Percentiles rank a stretch among this genome's conserved stretches.
These are phyloP conservation scores for Pyronema omphalodes DNA, from an alignment of 495 filamentous ascomycete genomes.

Conservation along the genomic window DNA sequence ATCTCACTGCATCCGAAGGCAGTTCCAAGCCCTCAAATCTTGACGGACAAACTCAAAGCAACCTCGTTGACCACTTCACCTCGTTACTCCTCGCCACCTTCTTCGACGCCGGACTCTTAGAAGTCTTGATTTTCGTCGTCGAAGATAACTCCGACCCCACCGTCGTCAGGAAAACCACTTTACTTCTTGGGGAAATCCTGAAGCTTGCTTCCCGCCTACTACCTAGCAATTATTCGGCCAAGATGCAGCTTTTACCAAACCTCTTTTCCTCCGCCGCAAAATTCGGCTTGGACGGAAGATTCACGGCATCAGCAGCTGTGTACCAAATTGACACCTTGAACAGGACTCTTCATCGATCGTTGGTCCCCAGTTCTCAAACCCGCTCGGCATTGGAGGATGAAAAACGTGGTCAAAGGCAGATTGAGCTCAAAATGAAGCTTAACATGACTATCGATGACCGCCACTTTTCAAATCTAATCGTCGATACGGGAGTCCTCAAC, in stretches of 20 bases:
- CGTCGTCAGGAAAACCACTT: slow-evolving; percentile 69
- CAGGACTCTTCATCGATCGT: slow-evolving; percentile 72
- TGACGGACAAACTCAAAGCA: slow-evolving; percentile 52
- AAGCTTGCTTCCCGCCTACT: slow-evolving; percentile 74
- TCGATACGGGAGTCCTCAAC: slow-evolving; percentile 56
- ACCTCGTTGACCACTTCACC: slow-evolving; percentile 82
- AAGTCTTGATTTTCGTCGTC: slow-evolving; percentile 43
- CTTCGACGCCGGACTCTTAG: slow-evolving; percentile 61
- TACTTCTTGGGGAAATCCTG: slow-evolving; percentile 76
- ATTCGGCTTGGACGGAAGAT: slow-evolving; percentile 51
- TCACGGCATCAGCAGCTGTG: slow-evolving; percentile 64
- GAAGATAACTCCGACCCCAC: slow-evolving; percentile 55
- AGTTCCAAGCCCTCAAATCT: slow-evolving; percentile 25
- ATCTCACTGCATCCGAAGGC: slow-evolving; percentile 47
- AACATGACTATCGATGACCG: slow-evolving; percentile 68
- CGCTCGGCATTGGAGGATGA: slow-evolving; percentile 28
- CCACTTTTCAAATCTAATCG: slow-evolving; percentile 62
- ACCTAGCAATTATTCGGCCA: slow-evolving; percentile 55
- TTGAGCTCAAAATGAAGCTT: slow-evolving; percentile 53
- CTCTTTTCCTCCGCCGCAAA: slow-evolving; percentile 57
- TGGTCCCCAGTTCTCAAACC: slow-evolving; percentile 15
- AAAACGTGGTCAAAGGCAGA: slow-evolving; percentile 25
- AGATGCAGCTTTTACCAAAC: slow-evolving; percentile 68
- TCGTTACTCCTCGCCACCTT: slow-evolving; percentile 74
- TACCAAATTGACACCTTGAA: slow-evolving; percentile 98